phyloP scores from a whole-genome alignment of 257 asterid genomes.

The Gentiana macrophylla region DNA sequence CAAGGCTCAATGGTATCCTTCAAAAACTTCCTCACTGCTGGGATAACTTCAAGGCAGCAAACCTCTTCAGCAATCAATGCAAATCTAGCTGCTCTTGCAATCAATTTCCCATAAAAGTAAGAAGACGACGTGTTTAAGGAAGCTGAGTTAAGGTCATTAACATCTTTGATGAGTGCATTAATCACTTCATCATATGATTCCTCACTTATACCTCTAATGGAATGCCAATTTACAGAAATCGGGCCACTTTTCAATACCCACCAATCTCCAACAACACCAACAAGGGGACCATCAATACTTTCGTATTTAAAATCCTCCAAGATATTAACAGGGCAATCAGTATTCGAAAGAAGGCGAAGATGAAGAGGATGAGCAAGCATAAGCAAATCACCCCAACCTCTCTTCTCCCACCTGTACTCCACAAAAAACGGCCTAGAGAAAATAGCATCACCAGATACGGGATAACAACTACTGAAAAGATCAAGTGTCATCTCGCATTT shows the following conservation, averaged over 20 bases:
- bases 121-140: slow-evolving; percentile 55
- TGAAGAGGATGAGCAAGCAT: slow-evolving; percentile 98
- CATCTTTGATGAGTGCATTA: slow-evolving; percentile 55
- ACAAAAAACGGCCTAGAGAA: slow-evolving; percentile 48
- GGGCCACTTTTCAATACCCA: slow-evolving; percentile 77
- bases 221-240: slow-evolving; percentile 81
- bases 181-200: slow-evolving; percentile 41
- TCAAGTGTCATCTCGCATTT: slow-evolving; percentile 43
- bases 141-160: slow-evolving; percentile 36
- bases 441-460: slow-evolving; percentile 58
- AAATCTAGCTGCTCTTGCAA: slow-evolving; percentile 94
- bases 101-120: slow-evolving; percentile 69
- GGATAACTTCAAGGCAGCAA: slow-evolving; percentile 46
- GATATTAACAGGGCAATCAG: slow-evolving; percentile 32
- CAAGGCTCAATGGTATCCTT: slow-evolving; percentile 89
- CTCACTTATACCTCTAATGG: slow-evolving; percentile 58
- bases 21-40: slow-evolving; percentile 53
- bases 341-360: slow-evolving; percentile 43
- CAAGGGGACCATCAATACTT: slow-evolving; percentile 84
- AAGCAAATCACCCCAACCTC: slow-evolving; percentile 78
- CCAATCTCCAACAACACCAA: slow-evolving; percentile 84
- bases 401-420: slow-evolving; percentile 84
- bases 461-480: slow-evolving; percentile 62
- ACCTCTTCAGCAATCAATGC: slow-evolving; percentile 94
- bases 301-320: slow-evolving; percentile 59